Evolutionary conservation across 2,329 filamentous ascomycete genomes (phyloP).

Genomic region (Zymoseptoria crescenta): DNA sequence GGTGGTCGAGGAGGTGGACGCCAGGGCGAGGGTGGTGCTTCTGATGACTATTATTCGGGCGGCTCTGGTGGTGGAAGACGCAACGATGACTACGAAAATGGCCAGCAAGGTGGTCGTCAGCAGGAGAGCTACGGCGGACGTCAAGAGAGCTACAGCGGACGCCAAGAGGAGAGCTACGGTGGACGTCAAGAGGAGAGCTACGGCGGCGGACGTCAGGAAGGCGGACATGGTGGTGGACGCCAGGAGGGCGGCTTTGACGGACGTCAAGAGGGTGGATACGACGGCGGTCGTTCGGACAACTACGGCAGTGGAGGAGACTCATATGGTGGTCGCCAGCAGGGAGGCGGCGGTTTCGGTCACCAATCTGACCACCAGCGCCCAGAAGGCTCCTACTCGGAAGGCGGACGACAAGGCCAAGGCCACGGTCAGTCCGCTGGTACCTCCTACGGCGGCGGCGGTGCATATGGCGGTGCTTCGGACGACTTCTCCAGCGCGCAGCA

Average conservation of each 20-base stretch:
- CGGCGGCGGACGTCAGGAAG: slow-evolving; percentile 7
- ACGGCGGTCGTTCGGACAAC: neutral
- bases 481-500: slow-evolving; percentile 48
- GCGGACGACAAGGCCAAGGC: slow-evolving; percentile 22
- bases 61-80: slow-evolving; percentile 5
- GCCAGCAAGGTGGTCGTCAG: slow-evolving; percentile 6
- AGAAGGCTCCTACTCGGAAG: slow-evolving; percentile 25
- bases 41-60: neutral
- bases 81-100: slow-evolving; percentile 15
- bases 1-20: slow-evolving; percentile 5
- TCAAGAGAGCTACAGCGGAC: slow-evolving; percentile 9
- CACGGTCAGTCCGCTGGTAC: slow-evolving; percentile 35
- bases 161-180: slow-evolving; percentile 14
- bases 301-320: slow-evolving; percentile 9
- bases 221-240: slow-evolving; percentile 1
- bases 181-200: slow-evolving; percentile 6
- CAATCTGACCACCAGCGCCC: slow-evolving; percentile 24
- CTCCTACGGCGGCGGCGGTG: slow-evolving; percentile 34
- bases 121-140: slow-evolving; percentile 7
- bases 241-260: slow-evolving; percentile 3
- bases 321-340: slow-evolving; percentile 14
- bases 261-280: slow-evolving; percentile 3
- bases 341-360: slow-evolving; percentile 19
- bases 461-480: slow-evolving; percentile 35
- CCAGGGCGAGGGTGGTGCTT: slow-evolving; percentile 2